These are phyloP conservation scores for Brassica rapa DNA, from an alignment of 345 rosid species.

Conservation along the genomic window DNA sequence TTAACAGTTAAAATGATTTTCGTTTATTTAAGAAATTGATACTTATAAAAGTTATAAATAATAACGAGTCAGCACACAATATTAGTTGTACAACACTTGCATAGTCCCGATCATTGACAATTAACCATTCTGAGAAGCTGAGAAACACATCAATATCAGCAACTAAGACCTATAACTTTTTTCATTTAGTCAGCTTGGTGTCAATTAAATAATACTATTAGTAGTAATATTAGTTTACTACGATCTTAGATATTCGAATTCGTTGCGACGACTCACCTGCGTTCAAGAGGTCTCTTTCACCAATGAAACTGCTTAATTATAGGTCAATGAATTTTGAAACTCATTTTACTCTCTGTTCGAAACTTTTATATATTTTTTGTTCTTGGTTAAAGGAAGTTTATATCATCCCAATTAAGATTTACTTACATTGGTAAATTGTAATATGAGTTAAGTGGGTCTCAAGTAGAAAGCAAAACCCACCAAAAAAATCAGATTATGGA, in stretches of 20 bases:
- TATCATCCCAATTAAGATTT: not conserved
- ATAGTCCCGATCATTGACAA: slow-evolving; percentile 28
- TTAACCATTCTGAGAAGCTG: not conserved
- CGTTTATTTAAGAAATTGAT: not conserved
- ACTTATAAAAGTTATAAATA: not conserved
- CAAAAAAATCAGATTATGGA: not conserved
- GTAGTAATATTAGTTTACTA: not conserved
- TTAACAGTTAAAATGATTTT: not conserved
- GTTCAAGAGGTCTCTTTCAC: not conserved
- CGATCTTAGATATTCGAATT: not conserved
- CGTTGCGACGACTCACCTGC: slow-evolving; percentile 12
- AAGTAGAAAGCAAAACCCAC: not conserved
- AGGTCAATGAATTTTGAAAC: not conserved
- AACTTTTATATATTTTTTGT: not conserved
- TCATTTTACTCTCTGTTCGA: not conserved
- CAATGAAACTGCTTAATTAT: not conserved
- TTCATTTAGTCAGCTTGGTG: not conserved
- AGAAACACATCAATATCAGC: slow-evolving; percentile 2
- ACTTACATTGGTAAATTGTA: not conserved
- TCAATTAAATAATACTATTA: not conserved
- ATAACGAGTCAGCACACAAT: not conserved
- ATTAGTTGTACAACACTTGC: slow-evolving; percentile 20
- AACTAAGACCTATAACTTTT: not conserved
- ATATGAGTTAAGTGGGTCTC: not conserved
- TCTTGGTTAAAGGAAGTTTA: not conserved